Evolutionary conservation across 2,329 filamentous ascomycete genomes (phyloP), one percentile per base, ranked within the genome.

Genomic region (Sordariomycetes sp.): DNA sequence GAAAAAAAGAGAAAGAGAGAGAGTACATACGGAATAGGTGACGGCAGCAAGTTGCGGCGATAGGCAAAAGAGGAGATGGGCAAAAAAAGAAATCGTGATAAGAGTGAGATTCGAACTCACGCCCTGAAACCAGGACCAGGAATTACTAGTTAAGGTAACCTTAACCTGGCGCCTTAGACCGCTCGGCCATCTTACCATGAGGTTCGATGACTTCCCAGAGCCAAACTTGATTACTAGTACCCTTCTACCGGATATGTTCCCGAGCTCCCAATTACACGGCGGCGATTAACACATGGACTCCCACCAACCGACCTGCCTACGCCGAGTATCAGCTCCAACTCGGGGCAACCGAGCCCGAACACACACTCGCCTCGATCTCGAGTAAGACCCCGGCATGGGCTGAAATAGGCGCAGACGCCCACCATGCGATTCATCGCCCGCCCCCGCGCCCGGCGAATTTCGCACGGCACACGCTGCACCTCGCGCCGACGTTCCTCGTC

Each of bases 401-500:
- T 32, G 28, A 32, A n/a, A 32, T 32, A 32, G 28, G 28, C 28
- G 8, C 28, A 32, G 28, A 32, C 28, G 8, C 8, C 28, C 28
- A 32, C 28, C 8, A 32, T 32, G 28, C 28, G 28, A 32, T 8
- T 8, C 28, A 4, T 32, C 28, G 28, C 8, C 28, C 28, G 4
- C 28, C 28, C 28, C 28, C 28, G 28, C 8, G 28, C 28, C 28
- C 4, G 28, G 28, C 28, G 8, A 4, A 32, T 32, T 32, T 32
- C 28, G 28, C 8, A 4, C 28, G 28, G 4, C 28, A 8, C 28
- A 32, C 28, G 4, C 28, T 32, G 28, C 28, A 32, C 28, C 28
- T 32, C 28, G 81, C 80, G 6, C 81, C 80, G 10, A 80, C 80
- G 1, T 94, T 89, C 69, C 79, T 94, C 22, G 79, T 94, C 2